Conservation (phyloP, 83 land plant species). For the Picea abies region DNA sequence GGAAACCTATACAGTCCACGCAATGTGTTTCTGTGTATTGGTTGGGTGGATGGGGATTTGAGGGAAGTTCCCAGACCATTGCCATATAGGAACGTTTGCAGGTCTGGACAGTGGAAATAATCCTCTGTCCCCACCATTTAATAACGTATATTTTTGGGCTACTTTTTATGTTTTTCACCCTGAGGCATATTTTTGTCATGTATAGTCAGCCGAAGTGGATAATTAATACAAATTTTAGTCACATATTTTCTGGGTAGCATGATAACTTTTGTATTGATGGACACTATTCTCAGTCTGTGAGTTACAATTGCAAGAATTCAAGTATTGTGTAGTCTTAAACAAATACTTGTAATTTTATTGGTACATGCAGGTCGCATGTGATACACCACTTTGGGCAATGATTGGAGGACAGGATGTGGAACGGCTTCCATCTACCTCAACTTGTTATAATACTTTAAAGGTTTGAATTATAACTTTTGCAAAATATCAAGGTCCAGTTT, state of each 20-base stretch:
- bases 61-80: not conserved
- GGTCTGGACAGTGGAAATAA: not conserved
- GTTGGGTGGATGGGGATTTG: not conserved
- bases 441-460: constrained; percentile 97
- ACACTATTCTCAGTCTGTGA: not conserved
- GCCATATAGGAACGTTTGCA: not conserved
- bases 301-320: not conserved
- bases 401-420: constrained; percentile 98
- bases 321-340: not conserved
- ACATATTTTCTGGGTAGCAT: not conserved
- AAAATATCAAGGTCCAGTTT: not conserved
- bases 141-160: not conserved
- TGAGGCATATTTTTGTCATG: not conserved
- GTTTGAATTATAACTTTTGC: constrained; percentile 27
- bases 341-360: not conserved
- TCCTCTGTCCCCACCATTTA: not conserved
- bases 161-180: not conserved
- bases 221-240: not conserved
- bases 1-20: not conserved
- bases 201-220: not conserved
- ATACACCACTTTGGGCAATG: constrained; percentile 83
- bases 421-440: constrained; percentile 94
- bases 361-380: constrained; percentile 69
- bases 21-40: too few species aligned
- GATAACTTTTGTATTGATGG: not conserved